Evolutionary conservation across 768 basidiomycete species (phyloP).

Genomic region (Coprinellus aureogranulatus): DNA sequence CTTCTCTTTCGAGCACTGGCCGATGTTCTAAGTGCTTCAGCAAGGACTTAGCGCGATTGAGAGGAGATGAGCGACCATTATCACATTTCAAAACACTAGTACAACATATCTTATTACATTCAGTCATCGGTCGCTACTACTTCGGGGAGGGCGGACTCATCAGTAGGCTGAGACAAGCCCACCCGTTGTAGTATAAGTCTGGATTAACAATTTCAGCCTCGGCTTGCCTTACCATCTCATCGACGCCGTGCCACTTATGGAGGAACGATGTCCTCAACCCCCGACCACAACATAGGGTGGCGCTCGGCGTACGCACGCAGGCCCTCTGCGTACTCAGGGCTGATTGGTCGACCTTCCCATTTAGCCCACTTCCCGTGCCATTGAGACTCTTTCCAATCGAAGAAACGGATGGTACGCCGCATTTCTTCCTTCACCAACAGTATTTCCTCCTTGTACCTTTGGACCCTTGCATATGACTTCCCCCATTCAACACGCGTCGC

Average conservation of each 20-base stretch:
- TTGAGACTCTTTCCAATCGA: constrained; percentile 11
- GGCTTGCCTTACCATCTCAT: neutral
- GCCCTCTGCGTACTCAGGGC: constrained; percentile 5
- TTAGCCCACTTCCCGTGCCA: neutral
- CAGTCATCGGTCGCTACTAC: no score
- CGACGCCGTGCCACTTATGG: neutral
- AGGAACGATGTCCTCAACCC: neutral
- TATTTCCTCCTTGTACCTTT: constrained; percentile 11
- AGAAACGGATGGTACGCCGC: constrained; percentile 5
- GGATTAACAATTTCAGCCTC: neutral
- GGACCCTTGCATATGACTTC: neutral
- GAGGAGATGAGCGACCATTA: no score
- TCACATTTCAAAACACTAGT: no score
- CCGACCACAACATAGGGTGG: constrained; percentile 4
- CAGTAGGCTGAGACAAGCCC: no score
- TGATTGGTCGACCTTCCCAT: neutral
- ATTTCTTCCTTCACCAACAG: constrained; percentile 16
- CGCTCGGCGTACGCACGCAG: constrained; percentile 5
- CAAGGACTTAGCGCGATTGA: no score
- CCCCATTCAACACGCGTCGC: neutral
- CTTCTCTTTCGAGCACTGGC: no score
- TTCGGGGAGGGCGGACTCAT: no score
- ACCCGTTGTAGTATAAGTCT: neutral
- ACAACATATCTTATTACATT: no score
- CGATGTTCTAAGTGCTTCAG: no score